phyloP scores from a whole-genome alignment of 2,329 filamentous ascomycete species.

The Hymenoscyphus salicellus region DNA sequence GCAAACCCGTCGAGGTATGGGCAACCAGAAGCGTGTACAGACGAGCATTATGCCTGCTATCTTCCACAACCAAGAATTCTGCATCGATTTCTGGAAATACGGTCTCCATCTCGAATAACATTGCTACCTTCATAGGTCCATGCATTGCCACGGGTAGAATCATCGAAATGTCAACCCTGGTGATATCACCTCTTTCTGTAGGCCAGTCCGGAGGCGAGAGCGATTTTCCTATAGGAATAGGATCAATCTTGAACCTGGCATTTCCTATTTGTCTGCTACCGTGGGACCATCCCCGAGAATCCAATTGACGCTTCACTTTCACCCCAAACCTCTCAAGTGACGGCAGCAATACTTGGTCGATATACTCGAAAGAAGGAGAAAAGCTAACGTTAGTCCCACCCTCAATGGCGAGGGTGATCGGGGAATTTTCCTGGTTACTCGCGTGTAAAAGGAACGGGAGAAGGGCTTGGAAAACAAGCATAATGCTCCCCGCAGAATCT shows the following conservation, averaged over 20 bases:
- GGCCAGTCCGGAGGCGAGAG: slow-evolving; percentile 38
- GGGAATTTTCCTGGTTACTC: slow-evolving; percentile 42
- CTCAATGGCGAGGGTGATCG: slow-evolving; percentile 50
- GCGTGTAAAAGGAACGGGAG: slow-evolving; percentile 58
- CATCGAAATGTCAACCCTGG: slow-evolving; percentile 50
- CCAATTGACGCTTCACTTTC: slow-evolving; percentile 45
- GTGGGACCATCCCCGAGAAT: slow-evolving; percentile 48
- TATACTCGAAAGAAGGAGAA: slow-evolving; percentile 59
- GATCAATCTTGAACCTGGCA: slow-evolving; percentile 46
- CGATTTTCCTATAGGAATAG: slow-evolving; percentile 39
- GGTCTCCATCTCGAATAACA: slow-evolving; percentile 41
- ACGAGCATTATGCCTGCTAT: slow-evolving; percentile 49
- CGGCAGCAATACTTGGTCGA: slow-evolving; percentile 59
- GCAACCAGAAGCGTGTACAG: slow-evolving; percentile 59
- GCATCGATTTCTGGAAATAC: slow-evolving; percentile 46
- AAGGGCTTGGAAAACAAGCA: slow-evolving; percentile 59
- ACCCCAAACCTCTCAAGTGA: slow-evolving; percentile 52
- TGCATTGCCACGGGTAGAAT: slow-evolving; percentile 48
- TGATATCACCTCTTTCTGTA: slow-evolving; percentile 37
- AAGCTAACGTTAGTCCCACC: slow-evolving; percentile 60
- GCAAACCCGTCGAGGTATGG: slow-evolving; percentile 44
- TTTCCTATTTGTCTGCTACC: slow-evolving; percentile 29
- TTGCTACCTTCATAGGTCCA: slow-evolving; percentile 40
- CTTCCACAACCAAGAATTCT: slow-evolving; percentile 47
- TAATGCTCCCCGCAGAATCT: slow-evolving; percentile 52